Percentiles rank a stretch among this genome's conserved stretches.
Evolutionary conservation across 2,329 filamentous ascomycete species (phyloP).

Genomic region (Botrytis paeoniae): DNA sequence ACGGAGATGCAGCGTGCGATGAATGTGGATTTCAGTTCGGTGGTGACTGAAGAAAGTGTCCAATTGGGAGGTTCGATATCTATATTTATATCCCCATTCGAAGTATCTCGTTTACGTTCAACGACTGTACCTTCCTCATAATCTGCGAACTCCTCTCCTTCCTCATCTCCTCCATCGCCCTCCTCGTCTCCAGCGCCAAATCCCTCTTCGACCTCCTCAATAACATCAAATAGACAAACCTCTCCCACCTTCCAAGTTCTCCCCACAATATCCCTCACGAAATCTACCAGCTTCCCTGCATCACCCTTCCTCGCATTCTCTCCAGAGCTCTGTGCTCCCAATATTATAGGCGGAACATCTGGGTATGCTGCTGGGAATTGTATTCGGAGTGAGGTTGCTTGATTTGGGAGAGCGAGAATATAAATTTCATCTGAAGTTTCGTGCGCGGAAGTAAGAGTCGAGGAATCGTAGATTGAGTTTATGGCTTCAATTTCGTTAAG

Average conservation of each 20-base stretch:
- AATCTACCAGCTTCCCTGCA: conserved; percentile 65
- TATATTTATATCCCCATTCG: conserved; percentile 24
- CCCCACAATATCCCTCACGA: conserved; percentile 64
- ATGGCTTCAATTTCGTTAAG: conserved; percentile 75
- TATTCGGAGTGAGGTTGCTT: conserved; percentile 56
- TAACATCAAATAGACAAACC: conserved; percentile 87
- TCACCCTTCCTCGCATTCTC: conserved; percentile 65
- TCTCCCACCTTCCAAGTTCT: conserved; percentile 68
- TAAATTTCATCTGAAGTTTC: conserved; percentile 45
- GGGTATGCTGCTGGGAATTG: conserved; percentile 76
- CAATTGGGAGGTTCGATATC: conserved; percentile 49
- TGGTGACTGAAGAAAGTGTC: conserved; percentile 69
- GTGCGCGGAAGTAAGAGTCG: conserved; percentile 50
- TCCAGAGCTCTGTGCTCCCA: conserved; percentile 77
- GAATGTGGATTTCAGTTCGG: conserved; percentile 86
- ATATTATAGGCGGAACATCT: conserved; percentile 64
- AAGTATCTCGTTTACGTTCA: not conserved
- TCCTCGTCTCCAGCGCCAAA: not conserved
- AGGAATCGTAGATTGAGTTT: conserved; percentile 77
- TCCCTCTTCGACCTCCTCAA: conserved; percentile 63
- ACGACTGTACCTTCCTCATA: not conserved
- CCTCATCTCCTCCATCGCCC: not conserved
- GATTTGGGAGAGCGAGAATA: conserved; percentile 63
- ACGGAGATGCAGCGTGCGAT: conserved; percentile 73
- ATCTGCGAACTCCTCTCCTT: not conserved